These are phyloP conservation scores for Farysia itapuensis DNA, from an alignment of 1,284 basidiomycete species.

Conservation along the genomic window DNA sequence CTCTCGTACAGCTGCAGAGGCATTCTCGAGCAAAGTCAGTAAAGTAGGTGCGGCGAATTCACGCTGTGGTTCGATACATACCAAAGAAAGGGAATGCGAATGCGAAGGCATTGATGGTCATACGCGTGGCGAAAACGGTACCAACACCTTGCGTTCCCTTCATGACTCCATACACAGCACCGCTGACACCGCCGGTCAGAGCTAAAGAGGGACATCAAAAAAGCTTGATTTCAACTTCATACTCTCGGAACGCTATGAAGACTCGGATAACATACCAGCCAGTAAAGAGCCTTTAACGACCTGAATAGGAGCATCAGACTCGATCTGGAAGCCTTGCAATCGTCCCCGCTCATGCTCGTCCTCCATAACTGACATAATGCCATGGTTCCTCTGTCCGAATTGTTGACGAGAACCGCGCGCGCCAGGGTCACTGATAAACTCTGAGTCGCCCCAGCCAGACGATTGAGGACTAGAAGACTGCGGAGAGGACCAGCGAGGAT, in stretches of 20 bases:
- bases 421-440: slow-evolving; percentile 26
- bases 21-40: too few species aligned
- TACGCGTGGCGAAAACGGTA: slow-evolving; percentile 17
- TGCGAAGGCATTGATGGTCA: slow-evolving; percentile 25
- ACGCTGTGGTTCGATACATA: too few species aligned
- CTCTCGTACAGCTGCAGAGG: slow-evolving; percentile 19
- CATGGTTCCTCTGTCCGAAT: slow-evolving; percentile 5
- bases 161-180: slow-evolving; percentile 28
- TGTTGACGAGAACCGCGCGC: not conserved
- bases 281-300: slow-evolving; percentile 39
- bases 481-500: slow-evolving; percentile 24
- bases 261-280: slow-evolving; percentile 2
- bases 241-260: too few species aligned
- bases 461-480: slow-evolving; percentile 20
- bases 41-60: too few species aligned
- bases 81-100: slow-evolving; percentile 38
- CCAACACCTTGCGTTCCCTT: slow-evolving; percentile 25
- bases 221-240: too few species aligned
- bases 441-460: slow-evolving; percentile 22
- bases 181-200: slow-evolving; percentile 16
- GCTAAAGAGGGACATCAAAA: slow-evolving; percentile 7
- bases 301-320: slow-evolving; percentile 31
- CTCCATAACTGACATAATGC: slow-evolving; percentile 26
- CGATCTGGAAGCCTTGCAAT: slow-evolving; percentile 5
- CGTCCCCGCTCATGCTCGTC: not conserved